Base-by-base conservation (phyloP, 805 yeast species). In the Priceomyces fermenticarens region DNA sequence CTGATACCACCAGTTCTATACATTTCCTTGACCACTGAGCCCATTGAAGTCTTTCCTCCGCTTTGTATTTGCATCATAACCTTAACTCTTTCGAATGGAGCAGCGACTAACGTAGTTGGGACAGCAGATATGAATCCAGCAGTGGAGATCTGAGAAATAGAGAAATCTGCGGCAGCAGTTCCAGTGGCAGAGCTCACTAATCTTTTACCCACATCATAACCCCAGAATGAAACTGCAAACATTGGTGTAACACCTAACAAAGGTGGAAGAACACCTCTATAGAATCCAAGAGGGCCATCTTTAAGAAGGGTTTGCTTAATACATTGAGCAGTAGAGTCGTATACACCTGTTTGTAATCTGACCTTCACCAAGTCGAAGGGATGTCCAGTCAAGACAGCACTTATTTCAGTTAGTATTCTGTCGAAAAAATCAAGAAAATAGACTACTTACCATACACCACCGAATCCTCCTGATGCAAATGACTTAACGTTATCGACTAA, bases 161-260 rank as follows among this genome's bases (percentile, higher is more conserved):
- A 61, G 49, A 91, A 75, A 23, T 65, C 52, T 15, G 64, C 59
- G 1, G 64, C 58, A 12, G 62, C 52, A 25, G 68, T 63, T 5
- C 73, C 73, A 3, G 70, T 60, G 41, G 55, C 63, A 3, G 62
- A 49, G 1, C 77, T 52, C 2, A 90, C 95, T 2, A 91, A 43
- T 47, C 79, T 80, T 67, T 88, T 89, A 47, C 98, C 98, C 39
- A 88, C 72, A 57, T 89, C 97, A 63, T 93, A 91, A 57, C 98
- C 98, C 98, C 99, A 91, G 70, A 91, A 91, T 2, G 96, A 85
- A 16, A 93, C 93, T 2, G 98, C 98, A 71, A 93, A 93, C 87
- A 91, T 93, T 23, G 99, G 99, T 0, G 98, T 93, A 15, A 91
- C 97, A 16, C 99, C 99, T n/a, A 87, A 59, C 39, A 91, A 67